Evolutionary conservation across 345 rosid species (phyloP).

Genomic region (Lepidium sativum): DNA sequence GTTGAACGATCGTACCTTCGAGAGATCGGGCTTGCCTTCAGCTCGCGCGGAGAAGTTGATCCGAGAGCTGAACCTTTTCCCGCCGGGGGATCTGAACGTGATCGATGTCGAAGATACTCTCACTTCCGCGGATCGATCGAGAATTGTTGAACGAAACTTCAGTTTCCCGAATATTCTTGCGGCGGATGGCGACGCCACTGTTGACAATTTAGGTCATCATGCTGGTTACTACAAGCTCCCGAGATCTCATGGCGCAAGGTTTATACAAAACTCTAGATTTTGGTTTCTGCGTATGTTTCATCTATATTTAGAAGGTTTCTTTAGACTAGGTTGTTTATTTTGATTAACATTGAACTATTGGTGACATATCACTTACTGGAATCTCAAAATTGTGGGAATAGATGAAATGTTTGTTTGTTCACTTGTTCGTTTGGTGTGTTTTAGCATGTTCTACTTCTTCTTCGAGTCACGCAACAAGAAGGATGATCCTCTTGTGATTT

Average conservation of each 20-base stretch:
- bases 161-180: conserved; percentile 48
- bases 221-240: conserved; percentile 90
- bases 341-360: neutral
- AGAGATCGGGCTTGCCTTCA: conserved; percentile 47
- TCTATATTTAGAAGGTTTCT: neutral
- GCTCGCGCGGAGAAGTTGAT: conserved; percentile 69
- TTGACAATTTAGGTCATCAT: conserved; percentile 79
- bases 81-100: conserved; percentile 57
- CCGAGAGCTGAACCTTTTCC: conserved; percentile 76
- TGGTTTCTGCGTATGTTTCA: neutral
- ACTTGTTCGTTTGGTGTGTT: conserved; percentile 8
- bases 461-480: conserved; percentile 83
- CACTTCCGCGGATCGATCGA: conserved; percentile 4
- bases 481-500: conserved; percentile 81
- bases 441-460: conserved; percentile 94
- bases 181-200: conserved; percentile 28
- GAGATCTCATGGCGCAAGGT: conserved; percentile 77
- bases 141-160: conserved; percentile 61
- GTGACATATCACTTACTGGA: neutral
- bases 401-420: neutral
- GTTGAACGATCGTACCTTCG: conserved; percentile 30
- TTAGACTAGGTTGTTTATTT: neutral
- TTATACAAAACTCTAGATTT: neutral
- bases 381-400: neutral
- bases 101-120: conserved; percentile 25